Conservation (phyloP, 805 yeast species). For the Candida dajiaensis region DNA sequence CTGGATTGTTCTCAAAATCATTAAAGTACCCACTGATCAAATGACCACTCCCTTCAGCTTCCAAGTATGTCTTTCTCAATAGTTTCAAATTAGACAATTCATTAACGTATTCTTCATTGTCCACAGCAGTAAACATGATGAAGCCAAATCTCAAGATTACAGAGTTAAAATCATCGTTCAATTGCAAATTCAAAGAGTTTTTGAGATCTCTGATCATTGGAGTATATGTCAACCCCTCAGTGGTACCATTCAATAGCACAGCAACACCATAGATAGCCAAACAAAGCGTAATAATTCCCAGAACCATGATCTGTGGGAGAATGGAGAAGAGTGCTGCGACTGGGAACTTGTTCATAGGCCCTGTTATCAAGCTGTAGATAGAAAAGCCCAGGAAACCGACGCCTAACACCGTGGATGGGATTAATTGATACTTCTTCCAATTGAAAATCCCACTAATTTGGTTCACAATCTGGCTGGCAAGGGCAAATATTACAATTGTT, state of each 20-base stretch:
- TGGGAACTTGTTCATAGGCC: constrained; percentile 45
- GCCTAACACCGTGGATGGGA: constrained; percentile 61
- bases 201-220: constrained; percentile 31
- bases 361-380: constrained; percentile 33
- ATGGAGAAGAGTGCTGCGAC: constrained; percentile 50
- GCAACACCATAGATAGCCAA: constrained; percentile 51
- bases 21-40: constrained; percentile 20
- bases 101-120: constrained; percentile 57
- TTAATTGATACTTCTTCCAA: constrained; percentile 47
- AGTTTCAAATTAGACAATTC: constrained; percentile 45
- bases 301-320: constrained; percentile 58
- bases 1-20: constrained; percentile 21
- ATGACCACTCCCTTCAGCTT: constrained; percentile 19
- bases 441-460: constrained; percentile 59
- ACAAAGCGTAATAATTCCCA: constrained; percentile 46
- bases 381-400: constrained; percentile 43
- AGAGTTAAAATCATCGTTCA: constrained; percentile 62
- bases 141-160: constrained; percentile 54
- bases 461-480: constrained; percentile 51
- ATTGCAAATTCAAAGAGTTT: constrained; percentile 32
- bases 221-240: constrained; percentile 26
- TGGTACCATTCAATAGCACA: constrained; percentile 42
- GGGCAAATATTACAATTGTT: constrained; percentile 47
- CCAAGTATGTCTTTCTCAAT: constrained; percentile 55
- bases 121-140: constrained; percentile 61